phyloP scores from a whole-genome alignment of 2,329 filamentous ascomycete species.

The Pseudomassariella vexata region DNA sequence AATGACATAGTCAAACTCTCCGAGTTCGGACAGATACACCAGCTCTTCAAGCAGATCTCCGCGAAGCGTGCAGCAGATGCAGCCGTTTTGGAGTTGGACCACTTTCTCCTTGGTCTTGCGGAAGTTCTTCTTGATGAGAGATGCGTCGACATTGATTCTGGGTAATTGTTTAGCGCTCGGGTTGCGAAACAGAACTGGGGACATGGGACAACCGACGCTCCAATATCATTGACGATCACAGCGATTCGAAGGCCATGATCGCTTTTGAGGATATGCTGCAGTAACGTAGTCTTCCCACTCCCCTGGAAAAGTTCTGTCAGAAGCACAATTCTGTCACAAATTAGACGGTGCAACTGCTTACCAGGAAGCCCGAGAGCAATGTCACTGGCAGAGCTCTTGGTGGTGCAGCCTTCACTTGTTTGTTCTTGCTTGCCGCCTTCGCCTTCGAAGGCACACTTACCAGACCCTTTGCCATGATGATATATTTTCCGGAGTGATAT shows the following conservation, averaged over 20 bases:
- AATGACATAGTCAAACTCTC: constrained; percentile 64
- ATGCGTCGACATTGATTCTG: constrained; percentile 60
- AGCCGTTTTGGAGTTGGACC: constrained; percentile 65
- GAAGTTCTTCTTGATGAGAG: constrained; percentile 49
- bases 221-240: constrained; percentile 70
- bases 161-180: not conserved
- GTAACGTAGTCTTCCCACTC: constrained; percentile 61
- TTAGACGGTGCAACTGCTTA: too few species aligned
- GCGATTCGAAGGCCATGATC: constrained; percentile 64
- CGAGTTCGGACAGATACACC: constrained; percentile 55
- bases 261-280: constrained; percentile 62
- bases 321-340: too few species aligned
- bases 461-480: too few species aligned
- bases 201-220: constrained; percentile 33
- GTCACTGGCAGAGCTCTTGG: too few species aligned
- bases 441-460: too few species aligned
- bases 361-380: too few species aligned
- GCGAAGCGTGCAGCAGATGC: constrained; percentile 70
- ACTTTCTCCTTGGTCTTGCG: constrained; percentile 56
- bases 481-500: too few species aligned
- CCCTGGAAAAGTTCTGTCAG: too few species aligned
- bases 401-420: too few species aligned
- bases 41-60: constrained; percentile 67
- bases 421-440: too few species aligned
- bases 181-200: not conserved